Evolutionary conservation across 1,284 basidiomycete genomes (phyloP), one percentile per base, ranked within the genome.

Genomic region (Malassezia dermatis): DNA sequence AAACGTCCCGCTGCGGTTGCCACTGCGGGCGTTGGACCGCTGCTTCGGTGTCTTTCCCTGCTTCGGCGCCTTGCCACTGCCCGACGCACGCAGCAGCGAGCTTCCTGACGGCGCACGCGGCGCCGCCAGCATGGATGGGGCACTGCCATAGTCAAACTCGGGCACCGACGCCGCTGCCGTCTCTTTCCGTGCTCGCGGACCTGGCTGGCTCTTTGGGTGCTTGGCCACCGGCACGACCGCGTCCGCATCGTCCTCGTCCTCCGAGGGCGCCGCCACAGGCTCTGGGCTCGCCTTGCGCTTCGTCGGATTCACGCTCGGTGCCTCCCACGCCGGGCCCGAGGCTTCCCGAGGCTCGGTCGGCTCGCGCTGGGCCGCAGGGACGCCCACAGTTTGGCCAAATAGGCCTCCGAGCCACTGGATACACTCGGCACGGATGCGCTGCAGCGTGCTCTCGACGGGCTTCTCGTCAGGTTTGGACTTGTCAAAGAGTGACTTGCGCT

Each of bases 401-500:
- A 53, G 21, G 8, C 39, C n/a, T 3, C 31, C 21, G 7, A 51
- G 42, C 37, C 37, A 23, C 15, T 49, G 44, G 2, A 32, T 39
- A 30, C 48, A 57, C 26, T 57, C 55, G 19, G 26, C 15, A 2
- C 44, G 55, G 28, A 57, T 57, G 11, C 35, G 32, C 44, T 32
- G 19, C 24, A 56, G 31, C 15, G 49, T 40, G 11, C 39, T 24
- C 13, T 19, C 34, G 19, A 23, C 42, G 12, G 27, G 43, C 34
- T 43, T 21, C n/a, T 37, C 15, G 6, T 12, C 15, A 0, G 17
- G 30, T 12, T 27, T 27, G 5, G 30, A n/a, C 37, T 19, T 17
- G 4, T 52, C 49, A 44, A 57, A 57, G 27, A 57, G 44, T 28
- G 54, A 56, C 45, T 21, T 42, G 23, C 49, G 49, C 26, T 50